Base-by-base conservation (phyloP, 495 filamentous ascomycete species). In the Neurospora sp. region DNA sequence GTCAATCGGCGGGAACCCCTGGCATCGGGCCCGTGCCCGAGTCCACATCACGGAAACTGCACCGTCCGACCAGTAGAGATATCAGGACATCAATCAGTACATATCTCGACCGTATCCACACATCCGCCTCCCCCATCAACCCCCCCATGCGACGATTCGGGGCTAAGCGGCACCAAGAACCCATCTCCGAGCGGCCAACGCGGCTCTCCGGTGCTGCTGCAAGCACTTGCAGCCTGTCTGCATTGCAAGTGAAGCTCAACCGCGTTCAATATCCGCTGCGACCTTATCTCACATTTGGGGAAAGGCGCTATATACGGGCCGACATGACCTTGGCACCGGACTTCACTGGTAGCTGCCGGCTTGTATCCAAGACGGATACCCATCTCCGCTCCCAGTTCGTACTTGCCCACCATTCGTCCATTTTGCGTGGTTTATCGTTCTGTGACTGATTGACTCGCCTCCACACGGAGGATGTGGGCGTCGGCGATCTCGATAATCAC, bases 401-500 rank as follows among this genome's bases (percentile, higher is more conserved):
- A 59, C 42, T 72, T 70, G 6, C 40, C 34, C 40, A 66, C 71
- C 28, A 42, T 72, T 66, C 71, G 15, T 34, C 31, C 42, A 38
- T 66, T 13, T 66, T 38, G n/a, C 71, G 43, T 72, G 71, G 43
- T 69, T 72, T 39, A 71, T 59, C 71, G 42, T 66, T 21, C 19
- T 15, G 48, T 59, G 31, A 59, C 31, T 59, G 19, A 59, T 66
- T 37, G 69, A 21, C 24, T 45, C 34, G 69, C 39, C 54, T 62
- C 54, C 54, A 66, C 28, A 36, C 28, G 54, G 48, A 59, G 21
- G 15, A 17, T 36, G 54, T 66, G 15, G 54, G 28, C 24, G 54
- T 62, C 54, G 6, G 54, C 54, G 54, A 66, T 66, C 28, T 31
- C 54, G 28, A 66, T 19, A 7, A 66, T 34, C 28, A 66, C 28